phyloP scores from a whole-genome alignment of 2,329 filamentous ascomycete species.

The Rhytidhysteron rufulum region DNA sequence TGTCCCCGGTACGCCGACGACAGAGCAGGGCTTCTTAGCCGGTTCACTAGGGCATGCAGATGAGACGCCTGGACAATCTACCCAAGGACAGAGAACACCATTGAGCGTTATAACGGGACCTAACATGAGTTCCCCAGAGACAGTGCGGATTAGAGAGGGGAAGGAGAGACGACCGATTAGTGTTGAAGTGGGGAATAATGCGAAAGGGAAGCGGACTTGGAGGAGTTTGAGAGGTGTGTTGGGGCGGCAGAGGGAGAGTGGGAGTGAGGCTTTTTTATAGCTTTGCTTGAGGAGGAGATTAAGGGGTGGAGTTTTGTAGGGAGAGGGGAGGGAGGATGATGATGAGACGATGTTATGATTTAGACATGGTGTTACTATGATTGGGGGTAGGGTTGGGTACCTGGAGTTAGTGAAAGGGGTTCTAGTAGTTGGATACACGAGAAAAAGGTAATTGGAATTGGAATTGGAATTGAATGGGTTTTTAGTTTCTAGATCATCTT shows the following conservation, averaged over 20 bases:
- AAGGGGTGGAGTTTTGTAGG: no score
- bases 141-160: conserved; percentile 11
- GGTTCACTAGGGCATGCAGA: conserved; percentile 1
- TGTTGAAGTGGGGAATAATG: conserved; percentile 8
- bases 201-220: conserved; percentile 17
- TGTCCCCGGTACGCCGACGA: background rate
- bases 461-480: no score
- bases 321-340: no score
- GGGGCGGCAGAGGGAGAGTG: conserved; percentile 7
- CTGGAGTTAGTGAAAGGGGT: no score
- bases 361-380: no score
- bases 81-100: conserved; percentile 13
- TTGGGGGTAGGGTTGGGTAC: no score
- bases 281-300: no score
- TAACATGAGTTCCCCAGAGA: conserved; percentile 11
- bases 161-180: conserved; percentile 12
- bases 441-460: no score
- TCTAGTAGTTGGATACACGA: no score
- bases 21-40: background rate
- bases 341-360: no score
- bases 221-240: conserved; percentile 20
- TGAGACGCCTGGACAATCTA: conserved; percentile 3
- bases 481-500: no score
- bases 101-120: conserved; percentile 10
- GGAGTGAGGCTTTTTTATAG: conserved; percentile 21